Evolutionary conservation across 305 asterid genomes (phyloP).

Genomic region (Rubia balearica): DNA sequence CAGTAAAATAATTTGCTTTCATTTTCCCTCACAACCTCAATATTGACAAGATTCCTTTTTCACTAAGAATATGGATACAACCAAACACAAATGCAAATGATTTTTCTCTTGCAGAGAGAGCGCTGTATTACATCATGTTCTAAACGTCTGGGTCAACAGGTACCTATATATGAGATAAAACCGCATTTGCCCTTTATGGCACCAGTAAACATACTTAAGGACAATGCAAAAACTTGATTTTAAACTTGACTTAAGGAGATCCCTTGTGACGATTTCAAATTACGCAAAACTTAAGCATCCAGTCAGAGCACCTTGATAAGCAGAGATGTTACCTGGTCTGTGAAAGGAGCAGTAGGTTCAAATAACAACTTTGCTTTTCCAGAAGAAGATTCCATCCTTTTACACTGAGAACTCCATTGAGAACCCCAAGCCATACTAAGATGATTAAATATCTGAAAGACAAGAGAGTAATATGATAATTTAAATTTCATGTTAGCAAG

Average conservation of each 20-base stretch:
- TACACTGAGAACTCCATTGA: conserved; percentile 55
- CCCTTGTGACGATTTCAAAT: neutral
- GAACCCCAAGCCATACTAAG: conserved; percentile 91
- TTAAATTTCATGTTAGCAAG: neutral
- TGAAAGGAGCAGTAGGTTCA: conserved; percentile 55
- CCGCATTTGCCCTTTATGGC: neutral
- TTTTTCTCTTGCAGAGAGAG: neutral
- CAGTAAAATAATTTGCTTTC: neutral
- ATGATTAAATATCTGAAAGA: conserved; percentile 72
- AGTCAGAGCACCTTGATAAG: neutral
- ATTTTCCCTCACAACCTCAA: neutral
- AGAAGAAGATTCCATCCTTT: conserved; percentile 33
- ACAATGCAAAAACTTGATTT: neutral
- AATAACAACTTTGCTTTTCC: conserved; percentile 34
- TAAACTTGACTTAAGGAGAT: neutral
- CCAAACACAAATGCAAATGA: neutral
- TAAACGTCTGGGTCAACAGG: neutral
- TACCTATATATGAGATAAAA: neutral
- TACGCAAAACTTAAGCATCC: neutral
- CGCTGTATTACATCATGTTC: neutral
- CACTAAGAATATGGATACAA: neutral
- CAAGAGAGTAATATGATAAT: neutral
- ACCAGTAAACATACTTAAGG: neutral
- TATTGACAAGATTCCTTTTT: neutral
- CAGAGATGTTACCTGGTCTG: conserved; percentile 50